Evolutionary conservation across 1,284 basidiomycete genomes (phyloP), one percentile per base, ranked within the genome.

Genomic region (Golubevia sp.): DNA sequence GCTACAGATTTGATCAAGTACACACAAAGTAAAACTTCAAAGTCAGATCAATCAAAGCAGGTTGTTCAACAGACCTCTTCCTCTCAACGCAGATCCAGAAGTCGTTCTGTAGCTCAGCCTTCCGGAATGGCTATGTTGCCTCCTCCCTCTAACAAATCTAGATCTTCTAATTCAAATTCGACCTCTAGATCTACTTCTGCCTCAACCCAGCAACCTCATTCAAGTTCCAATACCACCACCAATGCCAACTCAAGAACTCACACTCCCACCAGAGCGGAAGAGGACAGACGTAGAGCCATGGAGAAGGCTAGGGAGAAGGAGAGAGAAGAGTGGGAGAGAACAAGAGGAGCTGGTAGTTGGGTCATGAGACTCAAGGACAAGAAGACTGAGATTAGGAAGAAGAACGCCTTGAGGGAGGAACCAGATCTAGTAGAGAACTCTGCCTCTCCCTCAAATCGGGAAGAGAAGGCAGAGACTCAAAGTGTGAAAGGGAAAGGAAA

Each of bases 281-380:
- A 34, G 30, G 30, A 34, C 11, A 34, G 30, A 34, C 30, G 30
- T 34, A 34, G 30, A 11, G 30, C 30, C 30, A 34, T 34, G 30
- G 30, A 34, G 11, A 34, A 34, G 30, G 74, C 74, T n/a, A 71
- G 71, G 49, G 61, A 69, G 24, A 73, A 73, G 2, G 74, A 76
- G 30, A 61, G 68, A 48, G 69, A 73, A 50, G 73, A 73, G 0
- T 81, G 78, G 78, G 75, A 79, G 48, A 66, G 68, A 50, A 81
- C 73, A 0, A 65, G 78, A 4, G 78, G 78, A 7, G 78, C 78
- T 3, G 78, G 78, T 0, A 77, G 75, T 54, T 63, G 64, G 13
- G 78, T 81, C 13, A 66, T 81, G 25, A 67, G 73, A 44, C 58
- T 76, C 30, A 34, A 34, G 30, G 30, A 34, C 68, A 71, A 49